A percentile compares a stretch with the other conserved stretches of the same genome.
phyloP scores from a whole-genome alignment of 305 asterid genomes.

The Solanum hybrid region DNA sequence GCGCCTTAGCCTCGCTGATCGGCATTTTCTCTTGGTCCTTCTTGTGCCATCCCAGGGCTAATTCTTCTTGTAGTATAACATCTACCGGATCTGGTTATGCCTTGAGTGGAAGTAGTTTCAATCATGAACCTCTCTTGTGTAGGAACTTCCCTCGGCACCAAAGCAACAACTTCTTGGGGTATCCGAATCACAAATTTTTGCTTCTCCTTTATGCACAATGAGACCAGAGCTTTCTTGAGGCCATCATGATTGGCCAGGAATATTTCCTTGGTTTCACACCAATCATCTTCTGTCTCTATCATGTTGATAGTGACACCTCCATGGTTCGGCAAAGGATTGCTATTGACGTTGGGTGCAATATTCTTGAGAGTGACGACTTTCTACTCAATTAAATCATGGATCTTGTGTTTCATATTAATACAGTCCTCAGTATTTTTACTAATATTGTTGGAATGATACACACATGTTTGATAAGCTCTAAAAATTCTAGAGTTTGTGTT shows the following conservation, averaged over 20 bases:
- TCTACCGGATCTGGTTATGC: not conserved
- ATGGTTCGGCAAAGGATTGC: not conserved
- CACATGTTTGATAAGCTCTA: not conserved
- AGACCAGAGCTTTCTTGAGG: not conserved
- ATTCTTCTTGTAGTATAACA: not conserved
- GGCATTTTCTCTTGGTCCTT: not conserved
- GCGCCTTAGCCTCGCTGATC: not conserved
- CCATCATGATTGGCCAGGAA: too few relatives aligned
- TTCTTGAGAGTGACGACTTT: not conserved
- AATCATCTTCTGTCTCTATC: not conserved
- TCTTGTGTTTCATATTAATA: not conserved
- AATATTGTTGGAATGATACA: not conserved
- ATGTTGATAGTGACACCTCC: not conserved
- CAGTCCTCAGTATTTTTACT: not conserved
- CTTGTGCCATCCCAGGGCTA: not conserved
- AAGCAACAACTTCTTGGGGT: not conserved
- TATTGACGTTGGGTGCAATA: not conserved
- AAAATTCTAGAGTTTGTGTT: not conserved
- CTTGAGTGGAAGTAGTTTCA: not conserved
- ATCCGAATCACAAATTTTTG: not conserved
- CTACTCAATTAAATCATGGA: not conserved
- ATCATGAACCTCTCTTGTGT: not conserved
- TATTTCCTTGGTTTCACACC: not conserved
- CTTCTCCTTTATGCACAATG: not conserved
- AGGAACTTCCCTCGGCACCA: not conserved